Evolutionary conservation across 202 grass and related monocot genomes (phyloP).

Genomic region (Dendrocalamus latiflorus): DNA sequence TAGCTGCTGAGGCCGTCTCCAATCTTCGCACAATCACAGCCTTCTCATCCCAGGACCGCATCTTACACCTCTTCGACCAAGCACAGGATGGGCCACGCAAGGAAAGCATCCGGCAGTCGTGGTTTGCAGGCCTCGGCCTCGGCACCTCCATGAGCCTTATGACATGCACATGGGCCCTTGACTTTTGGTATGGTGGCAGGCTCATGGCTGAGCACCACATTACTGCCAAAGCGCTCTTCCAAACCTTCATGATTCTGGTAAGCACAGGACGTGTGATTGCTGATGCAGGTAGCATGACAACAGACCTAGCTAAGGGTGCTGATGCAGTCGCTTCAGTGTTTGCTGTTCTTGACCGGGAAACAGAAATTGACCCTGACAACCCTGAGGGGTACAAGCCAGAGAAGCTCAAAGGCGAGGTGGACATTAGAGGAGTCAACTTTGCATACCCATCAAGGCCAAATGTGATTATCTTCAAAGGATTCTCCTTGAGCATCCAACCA

Average conservation of each 20-base stretch:
- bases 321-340: slow-evolving; percentile 76
- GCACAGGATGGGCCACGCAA: slow-evolving; percentile 62
- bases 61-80: slow-evolving; percentile 58
- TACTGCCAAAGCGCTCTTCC: slow-evolving; percentile 64
- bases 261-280: slow-evolving; percentile 91
- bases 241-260: slow-evolving; percentile 82
- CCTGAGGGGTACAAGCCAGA: slow-evolving; percentile 45
- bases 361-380: slow-evolving; percentile 77
- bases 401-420: slow-evolving; percentile 61
- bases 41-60: slow-evolving; percentile 88
- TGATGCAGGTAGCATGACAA: slow-evolving; percentile 88
- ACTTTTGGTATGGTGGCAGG: slow-evolving; percentile 83
- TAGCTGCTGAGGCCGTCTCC: slow-evolving; percentile 84
- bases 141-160: slow-evolving; percentile 69
- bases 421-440: slow-evolving; percentile 67
- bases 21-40: slow-evolving; percentile 87
- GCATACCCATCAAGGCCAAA: slow-evolving; percentile 69
- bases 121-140: slow-evolving; percentile 73
- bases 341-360: slow-evolving; percentile 65
- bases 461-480: slow-evolving; percentile 61
- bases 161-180: slow-evolving; percentile 75
- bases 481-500: too few species aligned
- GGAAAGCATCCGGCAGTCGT: slow-evolving; percentile 79
- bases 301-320: slow-evolving; percentile 88
- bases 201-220: slow-evolving; percentile 57